Base-by-base conservation (phyloP, 2,329 filamentous ascomycete genomes). In the Raffaelea deltoideospora region DNA sequence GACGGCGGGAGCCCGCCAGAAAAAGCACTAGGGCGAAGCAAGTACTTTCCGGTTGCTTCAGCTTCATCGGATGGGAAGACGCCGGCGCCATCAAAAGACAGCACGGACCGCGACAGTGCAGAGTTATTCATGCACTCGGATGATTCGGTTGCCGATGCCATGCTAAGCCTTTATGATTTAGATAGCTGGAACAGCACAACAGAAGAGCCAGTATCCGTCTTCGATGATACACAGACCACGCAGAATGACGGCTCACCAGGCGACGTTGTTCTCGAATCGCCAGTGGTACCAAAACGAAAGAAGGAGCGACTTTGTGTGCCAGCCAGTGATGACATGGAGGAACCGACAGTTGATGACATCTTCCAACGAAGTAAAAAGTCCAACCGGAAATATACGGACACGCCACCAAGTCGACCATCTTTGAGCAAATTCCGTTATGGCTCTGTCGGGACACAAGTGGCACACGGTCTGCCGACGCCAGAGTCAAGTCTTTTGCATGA, bases 61-160 rank as follows among this genome's bases (percentile, higher is more conserved):
- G 53, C 37, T 9, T 5, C 40, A 5, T 19, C 24, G 3, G 15
- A 24, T n/a, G n/a, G n/a, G 9, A 26, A 24, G 9, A 33, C 10
- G 4, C 6, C 27, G 10, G 26, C 17, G 15, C n/a, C 21, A 23
- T 4, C 28, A 15, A 28, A 11, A 15, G 15, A 11, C n/a, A 19
- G 26, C 58, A 56, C 5, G 15, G 11, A 15, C n/a, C 28, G 28
- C 28, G n/a, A 17, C 34, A 50, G 52, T 24, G 64, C 67, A 10
- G 53, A 53, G 2, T 60, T 64, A 38, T 44, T 71, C 15, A 57
- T 70, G 47, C n/a, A n/a, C n/a, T 74, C 69, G 0, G 69, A 74
- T 41, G 68, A 72, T 41, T 72, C 69, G 0, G 56, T 74, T 29
- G 68, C 73, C 21, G 69, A 72, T 39, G 67, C 61, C 0, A 53